Evolutionary conservation across 2,329 filamentous ascomycete genomes (phyloP), one percentile per base, ranked within the genome.

Genomic region (Rugonectria rugulosa): DNA sequence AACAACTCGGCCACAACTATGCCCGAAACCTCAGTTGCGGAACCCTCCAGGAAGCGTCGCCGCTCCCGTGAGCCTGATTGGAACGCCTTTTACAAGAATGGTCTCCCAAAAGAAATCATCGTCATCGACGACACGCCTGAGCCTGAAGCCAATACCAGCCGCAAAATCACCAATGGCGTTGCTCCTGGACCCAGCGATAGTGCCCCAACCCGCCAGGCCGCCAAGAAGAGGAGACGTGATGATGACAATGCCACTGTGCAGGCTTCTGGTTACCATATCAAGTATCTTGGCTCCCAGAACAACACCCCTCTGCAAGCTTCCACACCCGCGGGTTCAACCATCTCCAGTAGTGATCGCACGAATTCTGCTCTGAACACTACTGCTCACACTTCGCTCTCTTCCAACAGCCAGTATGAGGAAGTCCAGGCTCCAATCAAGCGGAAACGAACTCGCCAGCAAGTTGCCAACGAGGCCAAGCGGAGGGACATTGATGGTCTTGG

Each of bases 261-360:
- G 50, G 89, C 94, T 65, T 79, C 88, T 15, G 82, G 88, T 47
- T 90, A 92, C 70, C 89, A 93, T 70, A 88, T 92, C 70, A 86
- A 72, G 64, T 84, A 86, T 36, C 90, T 88, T 72, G 75, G 71
- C 50, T 93, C 92, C 4, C 88, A 88, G 65, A 85, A 89, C 53
- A 86, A 89, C 68, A 89, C 89, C 23, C 88, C 90, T 45, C 84
- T 86, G 59, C 86, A 89, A 66, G 83, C 87, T 60, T 81, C 83
- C 40, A 85, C 86, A 12, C 83, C 84, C 12, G 87, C 85, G 49
- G 86, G 84, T 45, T 89, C 90, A 38, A 92, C 90, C 11, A 81
- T 88, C 51, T 96, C 92, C 5, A 95, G 89, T 6, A 94, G 89
- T 63, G 92, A 94, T 73, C 86, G 91, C 60, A 96, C 91, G 12